Base-by-base conservation (phyloP, 306 rosid species). In the Ochetophila trinervis region DNA sequence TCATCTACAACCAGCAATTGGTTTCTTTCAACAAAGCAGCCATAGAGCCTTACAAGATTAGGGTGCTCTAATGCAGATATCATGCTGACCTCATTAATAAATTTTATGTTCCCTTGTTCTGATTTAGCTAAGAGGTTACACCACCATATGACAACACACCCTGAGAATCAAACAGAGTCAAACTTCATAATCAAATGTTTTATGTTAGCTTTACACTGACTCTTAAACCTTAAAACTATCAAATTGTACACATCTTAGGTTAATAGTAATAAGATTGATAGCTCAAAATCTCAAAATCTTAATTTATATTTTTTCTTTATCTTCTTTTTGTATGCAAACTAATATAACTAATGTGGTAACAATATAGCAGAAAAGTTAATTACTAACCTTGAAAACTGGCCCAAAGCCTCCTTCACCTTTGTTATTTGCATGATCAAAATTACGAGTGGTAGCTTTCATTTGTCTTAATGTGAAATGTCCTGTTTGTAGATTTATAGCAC, bases 381-480 rank as follows among this genome's bases (percentile, higher is more conserved):
- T 40, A 40, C 45, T n/a, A 32, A 85, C 95, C 91, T 85, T 88
- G 76, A 67, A 83, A 55, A 88, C 91, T 42, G 77, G 71, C 72
- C 95, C 95, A 83, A 88, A 88, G 65, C 95, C 95, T n/a, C 95
- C 95, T 79, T 88, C 88, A 50, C 91, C 95, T 20, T 85, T 57
- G 75, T 76, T 85, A 66, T 85, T 87, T 40, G 47, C 65, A 64
- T 80, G 58, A 71, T 53, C 73, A 22, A 87, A 87, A 63, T 77
- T 79, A 49, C 80, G 74, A 12, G 95, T 87, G 47, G 95, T 87
- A 16, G 75, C 82, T 70, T 65, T 52, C 1, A 56, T 21, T 54
- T 67, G 60, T 32, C 36, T 63, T 18, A 15, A 57, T 1, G 54
- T 60, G 16, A 66, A 53, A 24, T 19, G 54, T 15, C 63, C 72